Evolutionary conservation across 805 yeast genomes (phyloP).

Genomic region (Candida nitratophila): DNA sequence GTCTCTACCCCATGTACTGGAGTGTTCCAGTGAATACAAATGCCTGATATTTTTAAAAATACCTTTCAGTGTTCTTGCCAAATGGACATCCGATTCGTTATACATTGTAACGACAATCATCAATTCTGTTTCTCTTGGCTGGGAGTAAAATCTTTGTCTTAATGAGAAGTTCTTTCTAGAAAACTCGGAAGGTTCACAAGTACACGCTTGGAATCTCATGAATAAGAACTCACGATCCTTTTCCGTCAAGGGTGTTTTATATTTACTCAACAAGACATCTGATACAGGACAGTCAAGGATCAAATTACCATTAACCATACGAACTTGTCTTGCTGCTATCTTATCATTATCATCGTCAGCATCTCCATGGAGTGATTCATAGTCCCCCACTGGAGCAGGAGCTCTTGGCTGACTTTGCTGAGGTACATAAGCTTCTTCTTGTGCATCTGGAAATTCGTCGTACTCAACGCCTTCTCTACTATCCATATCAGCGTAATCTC

Average conservation of each 20-base stretch:
- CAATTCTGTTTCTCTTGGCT: conserved; percentile 78
- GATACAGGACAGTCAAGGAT: conserved; percentile 87
- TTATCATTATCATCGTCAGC: conserved; percentile 2
- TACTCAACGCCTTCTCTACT: conserved; percentile 11
- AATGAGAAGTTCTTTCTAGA: conserved; percentile 58
- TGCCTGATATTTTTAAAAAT: conserved; percentile 81
- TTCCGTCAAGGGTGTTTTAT: conserved; percentile 35
- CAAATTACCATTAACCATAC: conserved; percentile 66
- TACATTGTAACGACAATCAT: conserved; percentile 84
- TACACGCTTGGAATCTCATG: conserved; percentile 91
- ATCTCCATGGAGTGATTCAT: conserved; percentile 1
- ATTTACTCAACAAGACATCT: conserved; percentile 50
- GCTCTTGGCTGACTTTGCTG: too few relatives aligned
- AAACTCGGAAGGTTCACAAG: conserved; percentile 82
- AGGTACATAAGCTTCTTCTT: conserved; percentile 2
- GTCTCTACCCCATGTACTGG: conserved; percentile 87
- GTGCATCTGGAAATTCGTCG: background rate
- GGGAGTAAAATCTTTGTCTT: conserved; percentile 71
- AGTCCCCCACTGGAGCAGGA: too few relatives aligned
- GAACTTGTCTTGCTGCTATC: conserved; percentile 33
- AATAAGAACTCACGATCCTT: conserved; percentile 60
- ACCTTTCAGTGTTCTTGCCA: conserved; percentile 85
- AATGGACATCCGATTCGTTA: conserved; percentile 76
- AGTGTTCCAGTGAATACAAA: conserved; percentile 53
- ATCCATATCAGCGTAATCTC: conserved; percentile 10